A percentile compares a stretch with the other conserved stretches of the same genome.
phyloP scores from a whole-genome alignment of 345 rosid genomes.

The Ricinus communis region DNA sequence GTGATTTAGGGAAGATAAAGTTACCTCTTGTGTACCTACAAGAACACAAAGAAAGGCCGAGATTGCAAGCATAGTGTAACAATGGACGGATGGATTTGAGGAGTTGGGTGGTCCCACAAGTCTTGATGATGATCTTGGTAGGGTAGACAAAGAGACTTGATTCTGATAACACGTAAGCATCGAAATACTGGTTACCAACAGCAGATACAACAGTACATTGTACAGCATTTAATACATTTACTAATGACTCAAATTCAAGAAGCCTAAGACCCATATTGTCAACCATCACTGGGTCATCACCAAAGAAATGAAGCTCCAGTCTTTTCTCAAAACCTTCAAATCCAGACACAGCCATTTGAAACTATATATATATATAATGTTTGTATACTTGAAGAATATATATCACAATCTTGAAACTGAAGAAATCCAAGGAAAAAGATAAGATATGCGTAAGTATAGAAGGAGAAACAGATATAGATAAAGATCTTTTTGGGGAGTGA shows the following conservation, averaged over 20 bases:
- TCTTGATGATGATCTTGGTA: conserved; percentile 89
- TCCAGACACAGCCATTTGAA: conserved; percentile 83
- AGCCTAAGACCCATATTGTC: conserved; percentile 63
- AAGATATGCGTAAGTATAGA: too few relatives aligned
- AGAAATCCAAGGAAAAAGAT: not conserved
- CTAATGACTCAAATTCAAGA: conserved; percentile 66
- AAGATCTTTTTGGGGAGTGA: too few relatives aligned
- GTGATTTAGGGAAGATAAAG: conserved; percentile 85
- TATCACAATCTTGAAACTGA: not conserved
- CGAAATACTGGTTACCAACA: conserved; percentile 73
- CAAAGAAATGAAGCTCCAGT: conserved; percentile 82
- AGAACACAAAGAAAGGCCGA: conserved; percentile 54
- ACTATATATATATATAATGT: too few relatives aligned
- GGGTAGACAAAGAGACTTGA: conserved; percentile 96
- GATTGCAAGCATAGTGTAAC: conserved; percentile 52
- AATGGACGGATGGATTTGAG: conserved; percentile 88
- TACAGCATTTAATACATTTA: conserved; percentile 60
- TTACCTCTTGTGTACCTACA: conserved; percentile 88
- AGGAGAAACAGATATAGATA: not conserved
- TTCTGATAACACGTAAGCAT: conserved; percentile 93
- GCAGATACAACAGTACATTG: conserved; percentile 98
- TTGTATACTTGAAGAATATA: too few relatives aligned
- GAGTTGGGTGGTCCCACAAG: conserved; percentile 97
- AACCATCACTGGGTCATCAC: conserved; percentile 34
- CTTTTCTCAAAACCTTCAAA: conserved; percentile 98